A percentile compares a stretch with the other conserved stretches of the same genome.
These are phyloP conservation scores for Pichia insulana DNA, from an alignment of 805 yeast species.

Conservation along the genomic window DNA sequence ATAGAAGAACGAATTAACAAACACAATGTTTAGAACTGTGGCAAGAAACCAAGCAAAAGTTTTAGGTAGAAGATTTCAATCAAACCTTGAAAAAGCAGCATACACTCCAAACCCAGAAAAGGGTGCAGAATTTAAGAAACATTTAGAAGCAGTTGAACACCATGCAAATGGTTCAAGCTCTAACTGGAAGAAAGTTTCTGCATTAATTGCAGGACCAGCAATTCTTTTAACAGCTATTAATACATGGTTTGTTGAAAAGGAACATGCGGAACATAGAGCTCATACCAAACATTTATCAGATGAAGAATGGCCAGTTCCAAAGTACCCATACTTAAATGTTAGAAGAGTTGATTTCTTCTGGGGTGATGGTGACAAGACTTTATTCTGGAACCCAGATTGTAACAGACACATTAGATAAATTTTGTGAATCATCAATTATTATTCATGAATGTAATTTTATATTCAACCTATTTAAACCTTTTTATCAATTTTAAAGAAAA, in stretches of 20 bases:
- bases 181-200: slow-evolving; percentile 80
- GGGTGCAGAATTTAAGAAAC: slow-evolving; percentile 61
- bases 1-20: no score
- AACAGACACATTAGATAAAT: slow-evolving; percentile 65
- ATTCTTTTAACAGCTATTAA: slow-evolving; percentile 68
- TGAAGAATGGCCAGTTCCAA: slow-evolving; percentile 84
- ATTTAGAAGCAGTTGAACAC: slow-evolving; percentile 54
- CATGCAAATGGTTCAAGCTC: slow-evolving; percentile 73
- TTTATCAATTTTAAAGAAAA: no score
- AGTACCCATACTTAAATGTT: slow-evolving; percentile 80
- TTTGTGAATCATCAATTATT: background rate
- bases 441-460: background rate
- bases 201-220: slow-evolving; percentile 76
- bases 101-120: slow-evolving; percentile 47
- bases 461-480: background rate
- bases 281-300: slow-evolving; percentile 68
- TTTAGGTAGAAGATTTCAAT: slow-evolving; percentile 28
- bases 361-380: slow-evolving; percentile 98
- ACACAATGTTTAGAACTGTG: slow-evolving; percentile 36
- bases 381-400: slow-evolving; percentile 90
- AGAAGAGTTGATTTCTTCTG: slow-evolving; percentile 88
- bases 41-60: slow-evolving; percentile 24
- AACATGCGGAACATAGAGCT: slow-evolving; percentile 85
- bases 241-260: slow-evolving; percentile 72
- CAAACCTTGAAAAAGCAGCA: slow-evolving; percentile 32